Percentiles rank a stretch among this genome's conserved stretches.
These are phyloP conservation scores for Ceratocystis variospora DNA, from an alignment of 2,329 filamentous ascomycete genomes.

Conservation along the genomic window DNA sequence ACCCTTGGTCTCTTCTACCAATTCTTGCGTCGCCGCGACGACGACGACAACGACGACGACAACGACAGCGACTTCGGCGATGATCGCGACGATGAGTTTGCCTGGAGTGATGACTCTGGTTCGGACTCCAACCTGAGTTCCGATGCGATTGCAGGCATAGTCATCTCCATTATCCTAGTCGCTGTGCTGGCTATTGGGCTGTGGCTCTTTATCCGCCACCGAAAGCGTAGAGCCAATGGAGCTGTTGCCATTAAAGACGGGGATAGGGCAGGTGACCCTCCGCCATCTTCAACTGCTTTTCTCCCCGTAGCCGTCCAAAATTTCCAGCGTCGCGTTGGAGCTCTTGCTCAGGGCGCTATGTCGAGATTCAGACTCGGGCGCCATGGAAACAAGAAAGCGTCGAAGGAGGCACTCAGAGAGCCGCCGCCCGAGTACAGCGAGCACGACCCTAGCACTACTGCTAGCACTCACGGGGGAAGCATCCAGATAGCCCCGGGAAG, in stretches of 20 bases:
- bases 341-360: neutral
- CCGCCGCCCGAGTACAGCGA: slow-evolving; percentile 15
- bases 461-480: neutral
- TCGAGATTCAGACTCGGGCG: neutral
- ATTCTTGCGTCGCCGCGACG: neutral
- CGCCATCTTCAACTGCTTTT: neutral
- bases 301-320: neutral
- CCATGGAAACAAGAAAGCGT: neutral
- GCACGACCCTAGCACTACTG: neutral
- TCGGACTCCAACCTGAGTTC: neutral
- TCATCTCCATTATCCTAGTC: slow-evolving; percentile 5
- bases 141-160: slow-evolving; percentile 7
- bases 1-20: neutral
- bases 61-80: neutral
- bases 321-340: neutral
- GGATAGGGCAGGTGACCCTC: neutral
- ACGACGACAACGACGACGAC: slow-evolving; percentile 7
- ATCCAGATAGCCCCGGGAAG: neutral
- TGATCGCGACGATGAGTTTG: neutral
- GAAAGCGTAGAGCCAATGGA: neutral
- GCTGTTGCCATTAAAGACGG: neutral
- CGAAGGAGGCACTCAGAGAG: neutral
- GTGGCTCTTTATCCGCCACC: neutral
- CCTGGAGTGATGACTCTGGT: neutral
- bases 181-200: neutral